phyloP scores from a whole-genome alignment of 2,329 filamentous ascomycete species.

The Nemania diffusa region DNA sequence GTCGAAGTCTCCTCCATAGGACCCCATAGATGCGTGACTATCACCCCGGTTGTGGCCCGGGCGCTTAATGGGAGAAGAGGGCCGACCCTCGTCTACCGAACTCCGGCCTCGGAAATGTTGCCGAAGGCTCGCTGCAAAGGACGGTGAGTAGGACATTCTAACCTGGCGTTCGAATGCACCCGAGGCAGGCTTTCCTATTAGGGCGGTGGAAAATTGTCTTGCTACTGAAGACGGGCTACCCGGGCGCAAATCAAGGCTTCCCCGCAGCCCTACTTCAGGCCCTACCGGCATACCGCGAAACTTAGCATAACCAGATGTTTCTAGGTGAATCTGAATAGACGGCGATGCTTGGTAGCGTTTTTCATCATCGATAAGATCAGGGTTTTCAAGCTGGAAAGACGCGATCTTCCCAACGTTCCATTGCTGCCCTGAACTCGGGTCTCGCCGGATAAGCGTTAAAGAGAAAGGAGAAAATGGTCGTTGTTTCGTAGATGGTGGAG shows the following conservation, averaged over 20 bases:
- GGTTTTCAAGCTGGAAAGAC: conserved; percentile 60
- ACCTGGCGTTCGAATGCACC: conserved; percentile 64
- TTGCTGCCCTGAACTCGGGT: conserved; percentile 74
- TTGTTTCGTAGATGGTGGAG: conserved; percentile 53
- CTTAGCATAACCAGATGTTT: conserved; percentile 67
- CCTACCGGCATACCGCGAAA: conserved; percentile 62
- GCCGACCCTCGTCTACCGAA: conserved; percentile 45
- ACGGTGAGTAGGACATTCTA: conserved; percentile 66
- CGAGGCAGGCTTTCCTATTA: conserved; percentile 29
- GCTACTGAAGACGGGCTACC: conserved; percentile 40
- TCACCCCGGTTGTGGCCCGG: conserved; percentile 46
- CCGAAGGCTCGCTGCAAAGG: conserved; percentile 59
- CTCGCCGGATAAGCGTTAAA: conserved; percentile 76
- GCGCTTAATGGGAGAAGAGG: conserved; percentile 44
- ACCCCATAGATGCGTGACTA: conserved; percentile 51
- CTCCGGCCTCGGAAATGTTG: conserved; percentile 56
- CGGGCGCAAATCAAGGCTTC: conserved; percentile 45
- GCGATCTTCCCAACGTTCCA: conserved; percentile 79
- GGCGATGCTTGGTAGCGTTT: conserved; percentile 49
- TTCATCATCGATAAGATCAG: conserved; percentile 48
- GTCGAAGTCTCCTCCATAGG: conserved; percentile 47
- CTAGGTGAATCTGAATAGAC: conserved; percentile 63
- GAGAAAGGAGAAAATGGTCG: conserved; percentile 59
- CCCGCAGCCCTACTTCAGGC: conserved; percentile 33
- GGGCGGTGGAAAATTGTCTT: conserved; percentile 31